Conservation (phyloP, 257 asterid species). For the Coffea eugenioides region DNA sequence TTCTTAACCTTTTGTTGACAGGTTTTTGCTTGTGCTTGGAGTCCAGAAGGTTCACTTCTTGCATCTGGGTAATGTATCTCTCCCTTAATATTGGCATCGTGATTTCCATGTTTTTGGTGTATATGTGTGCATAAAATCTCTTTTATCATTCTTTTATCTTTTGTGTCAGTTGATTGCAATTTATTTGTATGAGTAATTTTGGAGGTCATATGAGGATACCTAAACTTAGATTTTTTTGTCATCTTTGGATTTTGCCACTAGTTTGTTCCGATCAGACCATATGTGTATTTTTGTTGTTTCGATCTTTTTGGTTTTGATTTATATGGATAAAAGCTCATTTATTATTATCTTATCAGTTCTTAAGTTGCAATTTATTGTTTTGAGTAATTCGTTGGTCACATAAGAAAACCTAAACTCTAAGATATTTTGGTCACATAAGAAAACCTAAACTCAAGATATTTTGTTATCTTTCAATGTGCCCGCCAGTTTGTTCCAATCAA, state of each 20-base stretch:
- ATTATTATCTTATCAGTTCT: neutral
- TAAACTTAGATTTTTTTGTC: neutral
- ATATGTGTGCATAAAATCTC: neutral
- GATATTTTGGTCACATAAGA: neutral
- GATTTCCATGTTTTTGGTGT: neutral
- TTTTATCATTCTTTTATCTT: neutral
- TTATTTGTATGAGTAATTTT: neutral
- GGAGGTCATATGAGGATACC: neutral
- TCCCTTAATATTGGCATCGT: constrained; percentile 16
- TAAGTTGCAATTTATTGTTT: neutral
- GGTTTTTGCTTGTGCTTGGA: constrained; percentile 99
- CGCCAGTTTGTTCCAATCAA: neutral
- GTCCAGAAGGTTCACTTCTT: constrained; percentile 87
- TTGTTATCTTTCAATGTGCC: neutral
- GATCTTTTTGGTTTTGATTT: neutral
- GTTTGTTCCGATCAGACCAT: neutral
- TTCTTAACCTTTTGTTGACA: constrained; percentile 31
- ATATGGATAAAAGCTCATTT: neutral
- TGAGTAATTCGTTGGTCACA: neutral
- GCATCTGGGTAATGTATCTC: constrained; percentile 85
- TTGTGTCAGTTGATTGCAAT: neutral
- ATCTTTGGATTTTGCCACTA: neutral
- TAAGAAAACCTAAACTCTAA: neutral
- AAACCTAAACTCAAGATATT: neutral
- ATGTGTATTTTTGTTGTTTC: constrained; percentile 2